A percentile compares a stretch with the other conserved stretches of the same genome.
phyloP scores from a whole-genome alignment of 768 basidiomycete genomes.

The Cystobasidiopsis lactophilus region DNA sequence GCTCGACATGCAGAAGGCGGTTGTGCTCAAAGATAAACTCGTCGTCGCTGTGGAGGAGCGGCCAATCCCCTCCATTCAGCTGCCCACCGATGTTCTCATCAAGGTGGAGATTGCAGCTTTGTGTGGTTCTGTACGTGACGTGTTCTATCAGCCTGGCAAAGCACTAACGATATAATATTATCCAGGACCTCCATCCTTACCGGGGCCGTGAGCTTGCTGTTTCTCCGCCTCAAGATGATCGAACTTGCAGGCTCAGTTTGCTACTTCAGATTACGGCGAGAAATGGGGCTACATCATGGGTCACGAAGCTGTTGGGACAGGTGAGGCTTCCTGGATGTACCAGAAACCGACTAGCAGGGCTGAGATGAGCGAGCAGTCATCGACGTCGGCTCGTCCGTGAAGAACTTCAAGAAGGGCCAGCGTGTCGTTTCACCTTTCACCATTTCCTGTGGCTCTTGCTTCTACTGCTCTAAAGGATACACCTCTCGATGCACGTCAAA shows the following conservation, averaged over 20 bases:
- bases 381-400: slow-evolving; percentile 19
- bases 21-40: too few relatives aligned
- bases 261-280: too few relatives aligned
- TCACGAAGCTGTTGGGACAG: not conserved
- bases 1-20: too few relatives aligned
- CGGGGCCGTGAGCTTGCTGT: slow-evolving; percentile 14
- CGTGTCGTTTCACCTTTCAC: slow-evolving; percentile 23
- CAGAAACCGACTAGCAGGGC: slow-evolving; percentile 13
- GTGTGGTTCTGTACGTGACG: slow-evolving; percentile 2
- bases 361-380: slow-evolving; percentile 17
- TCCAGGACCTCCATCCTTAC: slow-evolving; percentile 20
- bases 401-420: slow-evolving; percentile 23
- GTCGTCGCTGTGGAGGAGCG: not conserved
- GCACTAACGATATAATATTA: slow-evolving; percentile 9
- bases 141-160: not conserved
- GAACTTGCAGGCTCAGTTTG: too few relatives aligned
- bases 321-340: not conserved
- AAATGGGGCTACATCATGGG: not conserved
- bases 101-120: slow-evolving; percentile 14
- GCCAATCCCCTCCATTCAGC: not conserved
- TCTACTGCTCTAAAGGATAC: slow-evolving; percentile 20
- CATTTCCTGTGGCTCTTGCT: slow-evolving; percentile 14
- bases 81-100: slow-evolving; percentile 15
- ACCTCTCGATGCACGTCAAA: slow-evolving; percentile 7
- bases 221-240: too few relatives aligned